phyloP scores from a whole-genome alignment of 1,284 basidiomycete species.

The Hemileia vastatrix region DNA sequence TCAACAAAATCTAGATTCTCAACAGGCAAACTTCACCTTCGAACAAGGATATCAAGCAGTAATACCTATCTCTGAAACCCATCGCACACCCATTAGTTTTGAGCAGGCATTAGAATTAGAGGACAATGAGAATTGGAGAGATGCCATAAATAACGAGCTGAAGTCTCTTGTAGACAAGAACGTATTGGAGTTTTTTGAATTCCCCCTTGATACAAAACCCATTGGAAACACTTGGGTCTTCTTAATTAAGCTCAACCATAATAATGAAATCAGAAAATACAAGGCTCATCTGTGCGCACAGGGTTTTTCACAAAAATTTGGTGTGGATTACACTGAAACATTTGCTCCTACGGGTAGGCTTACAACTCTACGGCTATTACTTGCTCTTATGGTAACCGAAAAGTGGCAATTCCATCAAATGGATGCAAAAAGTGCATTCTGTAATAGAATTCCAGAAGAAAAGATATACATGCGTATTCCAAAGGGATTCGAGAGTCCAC shows the following conservation, averaged over 20 bases:
- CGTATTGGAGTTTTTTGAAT: no score
- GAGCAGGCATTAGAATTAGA: no score
- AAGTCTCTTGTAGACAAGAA: no score
- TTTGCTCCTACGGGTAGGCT: background rate
- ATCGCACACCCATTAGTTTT: no score
- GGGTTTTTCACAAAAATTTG: background rate
- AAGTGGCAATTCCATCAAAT: background rate
- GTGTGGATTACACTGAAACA: background rate
- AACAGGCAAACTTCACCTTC: no score
- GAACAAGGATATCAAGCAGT: no score
- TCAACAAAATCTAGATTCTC: no score
- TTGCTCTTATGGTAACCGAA: background rate
- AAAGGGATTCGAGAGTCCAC: background rate
- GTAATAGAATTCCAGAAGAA: background rate
- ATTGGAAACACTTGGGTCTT: constrained; percentile 46
- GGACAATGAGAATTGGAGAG: no score
- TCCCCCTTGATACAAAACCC: constrained; percentile 32
- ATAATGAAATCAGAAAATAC: background rate
- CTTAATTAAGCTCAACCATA: constrained; percentile 8
- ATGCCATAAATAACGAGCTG: no score
- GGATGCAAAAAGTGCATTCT: background rate
- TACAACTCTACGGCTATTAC: background rate
- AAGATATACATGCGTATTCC: background rate
- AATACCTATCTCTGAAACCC: no score
- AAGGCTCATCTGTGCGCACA: background rate